Evolutionary conservation across 345 rosid species (phyloP).

Genomic region (Leavenworthia alabamica): DNA sequence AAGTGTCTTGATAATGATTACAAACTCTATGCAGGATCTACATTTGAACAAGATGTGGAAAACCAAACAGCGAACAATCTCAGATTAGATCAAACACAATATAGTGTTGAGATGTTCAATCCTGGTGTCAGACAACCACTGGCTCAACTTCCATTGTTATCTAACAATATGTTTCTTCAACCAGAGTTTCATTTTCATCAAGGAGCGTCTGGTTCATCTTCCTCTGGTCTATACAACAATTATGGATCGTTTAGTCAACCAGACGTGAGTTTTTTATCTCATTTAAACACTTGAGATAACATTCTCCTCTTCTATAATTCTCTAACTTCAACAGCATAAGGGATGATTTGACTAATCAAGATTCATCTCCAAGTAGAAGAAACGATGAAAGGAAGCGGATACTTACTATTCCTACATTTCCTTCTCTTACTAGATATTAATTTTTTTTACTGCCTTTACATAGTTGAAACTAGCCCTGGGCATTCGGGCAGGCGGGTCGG

Average conservation of each 20-base stretch:
- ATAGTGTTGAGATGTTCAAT: conserved; percentile 37
- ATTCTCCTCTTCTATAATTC: too few relatives aligned
- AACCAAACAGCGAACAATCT: conserved; percentile 32
- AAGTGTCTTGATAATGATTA: background rate
- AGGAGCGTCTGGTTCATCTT: conserved; percentile 10
- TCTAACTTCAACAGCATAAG: conserved; percentile 66
- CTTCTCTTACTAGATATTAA: conserved; percentile 53
- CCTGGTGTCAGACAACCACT: conserved; percentile 49
- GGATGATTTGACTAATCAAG: conserved; percentile 57
- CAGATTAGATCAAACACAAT: conserved; percentile 22
- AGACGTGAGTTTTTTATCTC: conserved; percentile 5
- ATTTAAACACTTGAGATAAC: conserved; percentile 29
- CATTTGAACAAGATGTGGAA: conserved; percentile 50
- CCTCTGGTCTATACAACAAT: conserved; percentile 8
- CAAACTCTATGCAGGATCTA: conserved; percentile 41
- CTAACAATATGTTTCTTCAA: conserved; percentile 33
- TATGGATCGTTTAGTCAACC: background rate
- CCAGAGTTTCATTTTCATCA: background rate
- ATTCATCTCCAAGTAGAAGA: conserved; percentile 44
- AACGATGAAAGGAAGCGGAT: conserved; percentile 63
- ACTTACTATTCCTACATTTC: conserved; percentile 73
- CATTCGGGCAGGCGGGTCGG: too few relatives aligned
- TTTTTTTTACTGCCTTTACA: too few relatives aligned
- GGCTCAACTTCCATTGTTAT: conserved; percentile 54
- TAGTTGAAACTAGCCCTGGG: too few relatives aligned